Percentiles rank a stretch among this genome's conserved stretches.
phyloP scores from a whole-genome alignment of 768 basidiomycete species.

The Trametes meyenii region DNA sequence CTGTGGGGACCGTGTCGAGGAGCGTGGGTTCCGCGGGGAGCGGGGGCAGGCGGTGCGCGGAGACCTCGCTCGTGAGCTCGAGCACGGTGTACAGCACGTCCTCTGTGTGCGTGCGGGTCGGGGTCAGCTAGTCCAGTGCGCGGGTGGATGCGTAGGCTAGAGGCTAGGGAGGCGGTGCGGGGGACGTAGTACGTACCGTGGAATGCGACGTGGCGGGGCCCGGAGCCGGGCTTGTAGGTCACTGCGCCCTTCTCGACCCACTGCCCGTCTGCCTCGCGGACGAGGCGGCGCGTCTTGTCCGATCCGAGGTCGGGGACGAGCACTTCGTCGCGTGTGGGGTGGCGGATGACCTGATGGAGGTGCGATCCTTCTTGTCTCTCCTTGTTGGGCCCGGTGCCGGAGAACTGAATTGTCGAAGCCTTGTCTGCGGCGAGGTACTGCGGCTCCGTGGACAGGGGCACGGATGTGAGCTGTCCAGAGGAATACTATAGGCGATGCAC shows the following conservation, averaged over 20 bases:
- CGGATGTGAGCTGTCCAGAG: conserved; percentile 57
- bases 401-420: conserved; percentile 41
- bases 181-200: conserved; percentile 47
- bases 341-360: conserved; percentile 71
- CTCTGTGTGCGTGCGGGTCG: conserved; percentile 51
- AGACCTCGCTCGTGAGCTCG: conserved; percentile 63
- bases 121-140: no score
- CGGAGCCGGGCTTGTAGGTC: conserved; percentile 55
- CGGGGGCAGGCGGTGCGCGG: conserved; percentile 55
- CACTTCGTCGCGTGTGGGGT: conserved; percentile 54
- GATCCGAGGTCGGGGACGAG: conserved; percentile 78
- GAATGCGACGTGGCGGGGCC: conserved; percentile 71
- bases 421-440: conserved; percentile 46
- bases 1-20: conserved; percentile 46
- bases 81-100: conserved; percentile 65
- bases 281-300: conserved; percentile 65
- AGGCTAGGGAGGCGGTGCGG: background rate
- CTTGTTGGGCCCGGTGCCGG: conserved; percentile 61
- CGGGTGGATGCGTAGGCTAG: no score
- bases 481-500: conserved; percentile 55
- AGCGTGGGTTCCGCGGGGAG: conserved; percentile 44
- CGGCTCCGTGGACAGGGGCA: conserved; percentile 54
- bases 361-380: conserved; percentile 74
- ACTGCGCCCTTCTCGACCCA: conserved; percentile 58
- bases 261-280: conserved; percentile 42